phyloP scores from a whole-genome alignment of 2,329 filamentous ascomycete genomes.

The Lasiodiplodia sp. region DNA sequence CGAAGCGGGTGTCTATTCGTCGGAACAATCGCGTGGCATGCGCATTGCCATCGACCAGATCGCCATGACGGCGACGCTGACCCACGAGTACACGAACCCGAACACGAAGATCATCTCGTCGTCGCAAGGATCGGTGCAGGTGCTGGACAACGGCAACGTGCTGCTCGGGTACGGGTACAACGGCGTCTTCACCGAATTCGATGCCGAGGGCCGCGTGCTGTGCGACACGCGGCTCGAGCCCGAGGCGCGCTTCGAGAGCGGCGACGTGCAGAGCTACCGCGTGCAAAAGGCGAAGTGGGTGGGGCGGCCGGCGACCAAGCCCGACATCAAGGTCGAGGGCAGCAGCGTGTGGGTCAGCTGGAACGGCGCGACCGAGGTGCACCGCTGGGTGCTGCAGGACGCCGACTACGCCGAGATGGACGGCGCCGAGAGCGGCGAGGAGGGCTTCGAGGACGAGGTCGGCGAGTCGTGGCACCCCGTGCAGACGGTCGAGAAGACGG shows the following conservation, averaged over 20 bases:
- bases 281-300: slow-evolving; percentile 41
- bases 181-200: slow-evolving; percentile 58
- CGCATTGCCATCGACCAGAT: slow-evolving; percentile 49
- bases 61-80: slow-evolving; percentile 53
- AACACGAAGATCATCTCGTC: slow-evolving; percentile 43
- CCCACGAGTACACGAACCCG: slow-evolving; percentile 50
- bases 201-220: slow-evolving; percentile 48
- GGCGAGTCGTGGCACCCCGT: slow-evolving; percentile 26
- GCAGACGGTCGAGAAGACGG: slow-evolving; percentile 30
- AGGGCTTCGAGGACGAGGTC: slow-evolving; percentile 29
- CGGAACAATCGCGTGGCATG: slow-evolving; percentile 42
- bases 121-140: slow-evolving; percentile 53
- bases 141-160: slow-evolving; percentile 53
- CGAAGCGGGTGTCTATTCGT: slow-evolving; percentile 32
- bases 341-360: slow-evolving; percentile 37
- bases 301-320: slow-evolving; percentile 34
- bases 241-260: slow-evolving; percentile 31
- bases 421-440: slow-evolving; percentile 30
- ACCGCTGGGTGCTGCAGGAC: slow-evolving; percentile 40
- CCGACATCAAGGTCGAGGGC: slow-evolving; percentile 33
- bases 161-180: slow-evolving; percentile 60
- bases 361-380: slow-evolving; percentile 40
- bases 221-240: slow-evolving; percentile 53
- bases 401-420: slow-evolving; percentile 27
- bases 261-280: slow-evolving; percentile 48